Evolutionary conservation across 2,329 filamentous ascomycete genomes (phyloP).

Genomic region (Stemphylium beticola): DNA sequence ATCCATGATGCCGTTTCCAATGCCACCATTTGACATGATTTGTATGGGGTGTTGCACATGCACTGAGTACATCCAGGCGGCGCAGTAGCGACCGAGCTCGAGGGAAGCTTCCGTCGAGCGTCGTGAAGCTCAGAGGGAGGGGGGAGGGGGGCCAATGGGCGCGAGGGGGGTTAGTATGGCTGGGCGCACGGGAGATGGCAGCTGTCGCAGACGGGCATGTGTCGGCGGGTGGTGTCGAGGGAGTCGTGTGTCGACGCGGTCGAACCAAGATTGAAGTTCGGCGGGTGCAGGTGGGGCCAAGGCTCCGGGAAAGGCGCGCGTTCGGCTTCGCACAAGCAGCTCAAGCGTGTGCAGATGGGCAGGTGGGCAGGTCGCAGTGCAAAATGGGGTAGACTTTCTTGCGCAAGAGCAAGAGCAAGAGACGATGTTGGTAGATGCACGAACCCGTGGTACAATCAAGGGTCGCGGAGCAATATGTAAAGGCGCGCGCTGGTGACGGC

Average conservation of each 20-base stretch:
- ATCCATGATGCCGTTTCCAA: conserved; percentile 51
- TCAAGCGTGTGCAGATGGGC: background rate
- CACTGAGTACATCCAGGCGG: conserved; percentile 51
- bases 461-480: conserved; percentile 4
- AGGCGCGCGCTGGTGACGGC: conserved; percentile 6
- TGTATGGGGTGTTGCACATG: conserved; percentile 41
- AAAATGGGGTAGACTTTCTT: too few species aligned
- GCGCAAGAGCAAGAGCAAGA: too few species aligned
- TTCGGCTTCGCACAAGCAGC: background rate
- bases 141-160: conserved; percentile 36
- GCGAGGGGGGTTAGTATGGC: conserved; percentile 14
- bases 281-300: conserved; percentile 13
- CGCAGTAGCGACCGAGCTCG: conserved; percentile 43
- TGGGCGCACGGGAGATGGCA: conserved; percentile 22
- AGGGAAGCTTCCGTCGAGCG: conserved; percentile 29
- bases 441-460: conserved; percentile 11
- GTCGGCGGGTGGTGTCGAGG: conserved; percentile 6
- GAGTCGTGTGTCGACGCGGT: conserved; percentile 9
- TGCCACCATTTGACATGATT: conserved; percentile 48
- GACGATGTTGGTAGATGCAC: background rate
- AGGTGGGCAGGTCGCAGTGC: background rate
- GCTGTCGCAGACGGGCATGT: conserved; percentile 9
- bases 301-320: conserved; percentile 14
- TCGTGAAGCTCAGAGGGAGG: conserved; percentile 20
- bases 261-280: conserved; percentile 15